Base-by-base conservation (phyloP, 2,329 filamentous ascomycete species). In the Ascochyta fabae region DNA sequence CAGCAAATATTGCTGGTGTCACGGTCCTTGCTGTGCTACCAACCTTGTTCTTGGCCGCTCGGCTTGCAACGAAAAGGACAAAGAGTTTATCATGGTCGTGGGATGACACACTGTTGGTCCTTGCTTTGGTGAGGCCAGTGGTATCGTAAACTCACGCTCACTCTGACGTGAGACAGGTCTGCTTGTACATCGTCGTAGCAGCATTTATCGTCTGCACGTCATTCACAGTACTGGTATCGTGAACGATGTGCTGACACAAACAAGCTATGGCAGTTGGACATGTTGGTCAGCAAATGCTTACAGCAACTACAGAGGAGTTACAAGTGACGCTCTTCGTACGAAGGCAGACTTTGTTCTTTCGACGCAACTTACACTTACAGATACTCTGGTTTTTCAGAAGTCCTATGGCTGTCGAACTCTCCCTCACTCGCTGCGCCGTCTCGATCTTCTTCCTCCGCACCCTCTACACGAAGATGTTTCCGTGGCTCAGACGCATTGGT, bases 391-490 rank as follows among this genome's bases (percentile, higher is more conserved):
- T 64, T 19, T 55, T 61, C 23, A 57, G 62, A 29, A 64, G 65
- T 26, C 61, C 66, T 3, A 58, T 64, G 52, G 62, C 61, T 27
- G 27, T 66, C 34, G 49, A 60, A 43, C 38, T 70, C 12, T 48
- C 54, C 23, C 38, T 65, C 4, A 62, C 59, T 10, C 60, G 67
- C 46, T 64, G 56, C 44, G 67, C 68, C 19, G 65, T 71, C 45
- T 56, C 59, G 8, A 52, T 66, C n/a, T 67, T 71, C 49, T 66
- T 69, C 50, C 56, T 71, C 34, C 62, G 62, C 12, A 66, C 60
- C 6, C 58, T 73, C 23, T 70, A 63, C 34, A 65, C 60, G 15
- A 55, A 54, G 6, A 36, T 56, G 9, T 65, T 55, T 43, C 45
- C 59, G 10, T 58, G 58, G 48, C 52, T 68, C n/a, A 63, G 68